phyloP scores from a whole-genome alignment of 1,139 yeast genomes.

The Suhomyces wounanorum region DNA sequence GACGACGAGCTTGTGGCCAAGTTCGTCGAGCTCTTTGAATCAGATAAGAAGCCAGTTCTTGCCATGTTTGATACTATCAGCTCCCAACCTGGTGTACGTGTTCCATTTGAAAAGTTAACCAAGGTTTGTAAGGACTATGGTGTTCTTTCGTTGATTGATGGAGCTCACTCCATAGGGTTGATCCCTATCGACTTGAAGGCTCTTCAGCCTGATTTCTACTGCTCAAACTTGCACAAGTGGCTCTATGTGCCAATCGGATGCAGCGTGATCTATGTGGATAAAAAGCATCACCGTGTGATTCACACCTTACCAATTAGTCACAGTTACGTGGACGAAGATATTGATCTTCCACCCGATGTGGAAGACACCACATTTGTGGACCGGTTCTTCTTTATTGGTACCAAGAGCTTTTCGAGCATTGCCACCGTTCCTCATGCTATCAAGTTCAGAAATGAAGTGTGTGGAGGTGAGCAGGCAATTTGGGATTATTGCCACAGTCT shows the following conservation, averaged over 20 bases:
- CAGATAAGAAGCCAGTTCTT: conserved; percentile 28
- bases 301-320: conserved; percentile 65
- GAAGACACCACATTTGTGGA: conserved; percentile 36
- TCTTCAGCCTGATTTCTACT: conserved; percentile 61
- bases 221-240: conserved; percentile 75
- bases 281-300: conserved; percentile 49
- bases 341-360: conserved; percentile 21
- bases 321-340: conserved; percentile 34
- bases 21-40: conserved; percentile 36
- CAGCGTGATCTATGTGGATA: conserved; percentile 61
- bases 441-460: conserved; percentile 50
- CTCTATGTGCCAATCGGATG: conserved; percentile 57
- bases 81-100: conserved; percentile 62
- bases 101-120: conserved; percentile 57
- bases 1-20: conserved; percentile 47
- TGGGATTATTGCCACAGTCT: conserved; percentile 48
- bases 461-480: conserved; percentile 66
- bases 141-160: conserved; percentile 64
- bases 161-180: conserved; percentile 70
- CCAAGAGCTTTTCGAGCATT: conserved; percentile 32
- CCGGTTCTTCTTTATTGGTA: conserved; percentile 42
- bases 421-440: conserved; percentile 41
- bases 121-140: conserved; percentile 48
- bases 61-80: conserved; percentile 62
- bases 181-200: conserved; percentile 46